Percentiles rank a stretch among this genome's conserved stretches.
Evolutionary conservation across 495 filamentous ascomycete genomes (phyloP).

Genomic region (Pyronema omphalodes): DNA sequence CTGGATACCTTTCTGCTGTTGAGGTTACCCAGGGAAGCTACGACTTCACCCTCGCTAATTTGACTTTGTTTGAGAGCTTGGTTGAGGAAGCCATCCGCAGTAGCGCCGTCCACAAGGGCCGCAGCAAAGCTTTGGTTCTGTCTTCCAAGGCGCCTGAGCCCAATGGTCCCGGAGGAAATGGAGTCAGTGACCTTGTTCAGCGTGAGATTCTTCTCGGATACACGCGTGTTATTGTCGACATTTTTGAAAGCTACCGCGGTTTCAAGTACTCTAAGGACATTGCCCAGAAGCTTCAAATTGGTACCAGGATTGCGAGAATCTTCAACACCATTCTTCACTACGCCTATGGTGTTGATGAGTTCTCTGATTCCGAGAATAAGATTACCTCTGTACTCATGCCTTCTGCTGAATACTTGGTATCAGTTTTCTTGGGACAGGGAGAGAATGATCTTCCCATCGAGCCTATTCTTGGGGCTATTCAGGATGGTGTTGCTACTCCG

Average conservation of each 20-base stretch:
- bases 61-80: constrained; percentile 53
- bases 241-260: constrained; percentile 59
- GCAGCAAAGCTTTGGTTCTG: constrained; percentile 20
- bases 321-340: constrained; percentile 56
- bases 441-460: constrained; percentile 53
- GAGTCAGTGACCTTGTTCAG: constrained; percentile 59
- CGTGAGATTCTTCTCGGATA: constrained; percentile 53
- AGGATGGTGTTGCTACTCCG: constrained; percentile 46
- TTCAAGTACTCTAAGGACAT: constrained; percentile 57
- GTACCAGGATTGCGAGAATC: constrained; percentile 38
- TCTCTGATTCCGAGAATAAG: constrained; percentile 33
- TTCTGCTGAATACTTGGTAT: constrained; percentile 54
- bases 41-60: constrained; percentile 52
- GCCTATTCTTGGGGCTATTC: constrained; percentile 53
- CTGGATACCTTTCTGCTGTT: constrained; percentile 49
- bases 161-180: constrained; percentile 32
- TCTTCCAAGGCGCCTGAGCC: constrained; percentile 18
- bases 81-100: constrained; percentile 57
- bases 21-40: constrained; percentile 62
- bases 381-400: constrained; percentile 45
- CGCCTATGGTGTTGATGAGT: constrained; percentile 52
- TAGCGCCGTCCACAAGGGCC: constrained; percentile 50
- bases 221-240: constrained; percentile 51
- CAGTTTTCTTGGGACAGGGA: constrained; percentile 53
- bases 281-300: constrained; percentile 16